A percentile compares a stretch with the other conserved stretches of the same genome.
These are phyloP conservation scores for Mortierella sp. DNA, from an alignment of 371 early-diverging fungal species.

Conservation along the genomic window DNA sequence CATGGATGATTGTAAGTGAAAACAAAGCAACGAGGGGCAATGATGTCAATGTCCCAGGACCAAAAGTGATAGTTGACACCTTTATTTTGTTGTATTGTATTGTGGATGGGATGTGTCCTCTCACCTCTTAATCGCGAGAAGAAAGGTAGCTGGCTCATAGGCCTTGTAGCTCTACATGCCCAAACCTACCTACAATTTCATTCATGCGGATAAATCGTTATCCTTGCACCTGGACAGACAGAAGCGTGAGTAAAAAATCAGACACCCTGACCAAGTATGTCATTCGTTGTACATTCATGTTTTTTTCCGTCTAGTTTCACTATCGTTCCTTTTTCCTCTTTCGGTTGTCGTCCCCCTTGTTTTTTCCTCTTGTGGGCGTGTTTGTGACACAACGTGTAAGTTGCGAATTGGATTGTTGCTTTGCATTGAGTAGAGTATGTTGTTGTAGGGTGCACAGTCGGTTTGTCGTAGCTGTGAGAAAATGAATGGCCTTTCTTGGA, in stretches of 20 bases:
- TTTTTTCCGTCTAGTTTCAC: too few relatives aligned
- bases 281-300: neutral
- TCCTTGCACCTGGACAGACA: neutral
- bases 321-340: too few relatives aligned
- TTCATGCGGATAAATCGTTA: neutral
- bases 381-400: neutral
- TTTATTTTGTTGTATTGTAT: neutral
- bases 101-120: neutral
- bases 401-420: neutral
- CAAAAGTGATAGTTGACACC: neutral
- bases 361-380: neutral
- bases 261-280: neutral
- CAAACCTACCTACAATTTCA: too few relatives aligned
- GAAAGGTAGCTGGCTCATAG: too few relatives aligned
- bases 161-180: too few relatives aligned
- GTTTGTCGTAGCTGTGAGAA: too few relatives aligned
- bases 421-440: neutral
- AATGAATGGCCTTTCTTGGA: too few relatives aligned
- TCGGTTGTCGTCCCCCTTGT: neutral
- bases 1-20: neutral
- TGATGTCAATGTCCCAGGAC: neutral
- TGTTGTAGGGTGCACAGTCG: neutral
- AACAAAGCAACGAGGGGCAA: neutral
- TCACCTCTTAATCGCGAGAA: too few relatives aligned
- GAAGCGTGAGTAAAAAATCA: neutral